Evolutionary conservation across 2,329 filamentous ascomycete genomes (phyloP), one percentile per base, ranked within the genome.

Genomic region (Ophiocordyceps polyrhachis-furcata): DNA sequence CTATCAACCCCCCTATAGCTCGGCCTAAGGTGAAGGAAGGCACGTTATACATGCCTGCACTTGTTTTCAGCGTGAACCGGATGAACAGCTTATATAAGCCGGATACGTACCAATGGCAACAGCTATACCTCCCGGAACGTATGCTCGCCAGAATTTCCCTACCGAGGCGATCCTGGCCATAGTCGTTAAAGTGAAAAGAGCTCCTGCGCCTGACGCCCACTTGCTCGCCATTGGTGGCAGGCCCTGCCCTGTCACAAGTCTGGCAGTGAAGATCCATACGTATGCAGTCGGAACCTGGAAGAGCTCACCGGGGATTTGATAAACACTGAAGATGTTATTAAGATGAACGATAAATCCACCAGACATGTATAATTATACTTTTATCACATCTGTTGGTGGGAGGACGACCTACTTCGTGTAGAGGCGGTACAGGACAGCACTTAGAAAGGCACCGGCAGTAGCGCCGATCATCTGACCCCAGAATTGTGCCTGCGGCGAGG

Each of bases 201-300:
- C 56, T 0, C 81, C 88, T n/a, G 82, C 80, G 0, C 76, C 79
- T 1, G 79, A 62, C 1, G 89, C 83, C 67, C 83, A 93, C 55
- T 88, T 78, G 55, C 75, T 77, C 0, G 86, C 88, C 78, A 87
- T 87, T 1, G 75, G 69, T 1, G 91, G 91, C 40, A 98, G 60
- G 0, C 91, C 91, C 51, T 91, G 74, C 2, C 91, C 91, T 0
- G 88, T 96, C 11, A 98, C 88, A 2, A 98, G 70, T 15, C 91
- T 73, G 1, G 91, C 89, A 0, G 91, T 98, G 60, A 95, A 95
- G 44, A 98, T 83, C 91, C 91, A 98, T 5, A 98, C 88, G 58
- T 89, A 95, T 1, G 80, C 89, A 0, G 91, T 96, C 0, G 91
- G 91, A 1, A 94, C 87, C 56, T 94, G 83, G 59, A 98, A 96